These are phyloP conservation scores for Anastatica hierochuntica DNA, from an alignment of 345 rosid species.

Conservation along the genomic window DNA sequence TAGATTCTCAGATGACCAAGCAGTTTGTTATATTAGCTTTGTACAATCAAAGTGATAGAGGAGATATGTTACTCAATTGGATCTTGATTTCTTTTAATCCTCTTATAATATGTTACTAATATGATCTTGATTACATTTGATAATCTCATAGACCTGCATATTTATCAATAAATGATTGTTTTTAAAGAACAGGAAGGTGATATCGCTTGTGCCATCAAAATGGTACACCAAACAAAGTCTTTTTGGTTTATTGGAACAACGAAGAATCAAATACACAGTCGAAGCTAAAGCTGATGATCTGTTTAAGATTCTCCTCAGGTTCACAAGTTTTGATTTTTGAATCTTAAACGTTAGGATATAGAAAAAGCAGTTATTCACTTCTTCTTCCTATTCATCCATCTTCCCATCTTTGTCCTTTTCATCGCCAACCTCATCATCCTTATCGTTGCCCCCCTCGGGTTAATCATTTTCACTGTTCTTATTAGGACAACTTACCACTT, in stretches of 20 bases:
- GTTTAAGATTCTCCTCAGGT: conserved; percentile 9
- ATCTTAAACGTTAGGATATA: conserved; percentile 1
- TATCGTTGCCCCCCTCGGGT: conserved; percentile 34
- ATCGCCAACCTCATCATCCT: conserved; percentile 20
- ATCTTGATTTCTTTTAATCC: too few relatives aligned
- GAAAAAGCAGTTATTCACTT: conserved; percentile 19
- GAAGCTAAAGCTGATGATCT: conserved; percentile 7
- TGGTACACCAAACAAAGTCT: background rate
- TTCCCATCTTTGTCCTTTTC: conserved; percentile 35
- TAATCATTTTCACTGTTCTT: conserved; percentile 31
- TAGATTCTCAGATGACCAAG: too few relatives aligned
- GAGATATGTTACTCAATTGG: too few relatives aligned
- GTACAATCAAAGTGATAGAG: too few relatives aligned
- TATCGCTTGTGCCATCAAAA: background rate
- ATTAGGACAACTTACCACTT: conserved; percentile 24
- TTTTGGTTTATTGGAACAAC: background rate
- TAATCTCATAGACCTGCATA: too few relatives aligned
- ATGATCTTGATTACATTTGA: too few relatives aligned
- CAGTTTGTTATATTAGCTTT: too few relatives aligned
- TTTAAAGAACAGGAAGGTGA: too few relatives aligned
- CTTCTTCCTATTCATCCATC: conserved; percentile 43
- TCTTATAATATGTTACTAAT: too few relatives aligned
- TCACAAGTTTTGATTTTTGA: background rate
- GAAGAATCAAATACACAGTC: background rate
- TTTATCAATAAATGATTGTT: too few relatives aligned